These are phyloP conservation scores for Fonsecaea multimorphosa DNA, from an alignment of 2,329 filamentous ascomycete genomes.

Conservation along the genomic window DNA sequence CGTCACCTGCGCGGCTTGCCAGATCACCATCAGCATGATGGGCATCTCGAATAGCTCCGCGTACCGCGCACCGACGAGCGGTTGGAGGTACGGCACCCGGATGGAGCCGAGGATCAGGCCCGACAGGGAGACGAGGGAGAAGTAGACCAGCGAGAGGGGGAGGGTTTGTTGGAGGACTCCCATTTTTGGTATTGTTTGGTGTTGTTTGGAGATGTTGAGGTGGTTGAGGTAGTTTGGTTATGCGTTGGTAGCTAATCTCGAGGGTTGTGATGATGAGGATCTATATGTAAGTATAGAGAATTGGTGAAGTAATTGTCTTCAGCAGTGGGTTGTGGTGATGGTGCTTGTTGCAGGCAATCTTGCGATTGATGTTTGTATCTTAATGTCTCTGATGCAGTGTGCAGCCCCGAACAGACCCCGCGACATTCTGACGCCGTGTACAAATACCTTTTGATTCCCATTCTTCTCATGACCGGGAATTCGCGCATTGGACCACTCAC, in stretches of 20 bases:
- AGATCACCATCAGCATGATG: slow-evolving; percentile 26
- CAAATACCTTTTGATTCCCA: background rate
- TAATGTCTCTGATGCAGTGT: background rate
- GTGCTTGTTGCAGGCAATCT: no score
- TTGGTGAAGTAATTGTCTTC: background rate
- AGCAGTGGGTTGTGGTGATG: no score
- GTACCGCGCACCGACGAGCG: slow-evolving; percentile 19
- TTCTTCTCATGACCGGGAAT: background rate
- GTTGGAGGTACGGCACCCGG: slow-evolving; percentile 22
- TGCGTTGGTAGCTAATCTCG: background rate
- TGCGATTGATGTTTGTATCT: background rate
- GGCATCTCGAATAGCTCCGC: slow-evolving; percentile 27
- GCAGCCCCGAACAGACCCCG: background rate
- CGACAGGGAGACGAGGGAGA: slow-evolving; percentile 20
- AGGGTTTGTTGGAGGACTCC: slow-evolving; percentile 13
- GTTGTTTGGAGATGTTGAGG: background rate
- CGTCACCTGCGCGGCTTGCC: slow-evolving; percentile 28
- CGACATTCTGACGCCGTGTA: background rate
- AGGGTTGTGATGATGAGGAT: background rate
- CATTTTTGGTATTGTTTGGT: slow-evolving; percentile 1
- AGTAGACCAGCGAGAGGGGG: slow-evolving; percentile 24
- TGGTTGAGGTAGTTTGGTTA: background rate
- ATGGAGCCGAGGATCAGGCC: slow-evolving; percentile 20
- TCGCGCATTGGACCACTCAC: background rate
- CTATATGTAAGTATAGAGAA: no score